Base-by-base conservation (phyloP, 805 yeast genomes). In the Metschnikowia matae region DNA sequence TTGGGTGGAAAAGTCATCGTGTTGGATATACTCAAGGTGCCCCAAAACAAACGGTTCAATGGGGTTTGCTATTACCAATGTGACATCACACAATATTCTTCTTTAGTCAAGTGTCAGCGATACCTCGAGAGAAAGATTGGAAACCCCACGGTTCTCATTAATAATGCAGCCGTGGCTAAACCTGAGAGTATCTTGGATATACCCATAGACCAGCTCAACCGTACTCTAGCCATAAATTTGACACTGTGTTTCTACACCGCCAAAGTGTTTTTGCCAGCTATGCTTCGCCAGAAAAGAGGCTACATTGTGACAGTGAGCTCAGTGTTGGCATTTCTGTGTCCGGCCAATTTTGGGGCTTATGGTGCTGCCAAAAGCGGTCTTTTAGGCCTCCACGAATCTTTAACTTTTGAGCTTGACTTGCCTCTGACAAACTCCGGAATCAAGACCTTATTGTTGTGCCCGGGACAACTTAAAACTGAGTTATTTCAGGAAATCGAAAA, bases 361-460 rank as follows among this genome's bases (percentile, higher is more conserved):
- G 96, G 96, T 0, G 96, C 97, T 0, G 80, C 96, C 14, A 92
- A 92, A 64, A 84, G 96, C 0, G 97, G 95, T 0, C 67, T 89
- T 29, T 81, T 92, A 47, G 90, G 92, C 0, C 68, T 90, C 39
- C 97, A 91, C 63, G 96, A 88, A 63, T 83, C 92, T 0, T 68
- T 92, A 34, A 80, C 87, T 0, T 82, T 81, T 60, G 94, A 87
- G 64, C 62, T 87, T 29, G 84, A 85, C 0, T 74, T 79, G 0
- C 79, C 81, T 0, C 66, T 75, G 6, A 70, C 67, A 46, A 64
- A 67, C 1, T 62, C 68, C 3, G 84, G 87, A 7, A 79, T 92
- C 15, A 83, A 83, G 56, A 85, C 96, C 0, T 68, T 92, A 49
- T 70, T 92, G 34, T 75, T 92, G 0, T 84, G 94, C 57, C 96